phyloP scores from a whole-genome alignment of 192 early-diverging fungal species.

The Phlyctochytrium arcticum region DNA sequence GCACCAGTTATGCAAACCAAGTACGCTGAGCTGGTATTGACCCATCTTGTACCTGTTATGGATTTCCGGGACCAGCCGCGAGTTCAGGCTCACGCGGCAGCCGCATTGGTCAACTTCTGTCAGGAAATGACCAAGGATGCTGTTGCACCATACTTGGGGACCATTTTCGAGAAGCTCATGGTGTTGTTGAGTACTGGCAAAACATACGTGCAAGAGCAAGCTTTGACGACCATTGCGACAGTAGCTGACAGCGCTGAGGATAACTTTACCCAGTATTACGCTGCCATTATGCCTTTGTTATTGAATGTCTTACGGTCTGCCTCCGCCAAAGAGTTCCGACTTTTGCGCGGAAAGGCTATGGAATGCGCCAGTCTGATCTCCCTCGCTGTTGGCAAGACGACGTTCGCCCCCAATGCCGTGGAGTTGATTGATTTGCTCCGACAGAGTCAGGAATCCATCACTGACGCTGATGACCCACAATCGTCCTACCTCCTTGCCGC shows the following conservation, averaged over 20 bases:
- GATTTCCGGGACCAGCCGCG: constrained; percentile 72
- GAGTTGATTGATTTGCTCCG: constrained; percentile 79
- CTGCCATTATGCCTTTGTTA: constrained; percentile 92
- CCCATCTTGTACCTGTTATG: constrained; percentile 82
- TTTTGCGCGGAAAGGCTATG: constrained; percentile 93
- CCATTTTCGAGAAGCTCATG: constrained; percentile 82
- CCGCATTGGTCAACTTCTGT: constrained; percentile 97
- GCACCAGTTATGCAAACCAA: constrained; percentile 47
- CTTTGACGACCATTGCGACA: constrained; percentile 95
- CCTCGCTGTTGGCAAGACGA: constrained; percentile 87
- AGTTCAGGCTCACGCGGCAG: constrained; percentile 93
- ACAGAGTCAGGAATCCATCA: constrained; percentile 68
- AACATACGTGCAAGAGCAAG: constrained; percentile 98
- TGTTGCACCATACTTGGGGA: constrained; percentile 85
- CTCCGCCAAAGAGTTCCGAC: constrained; percentile 77
- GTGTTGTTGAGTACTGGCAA: constrained; percentile 76
- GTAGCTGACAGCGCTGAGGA: constrained; percentile 94
- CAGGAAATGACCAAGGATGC: constrained; percentile 80
- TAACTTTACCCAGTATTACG: constrained; percentile 88
- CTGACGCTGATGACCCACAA: constrained; percentile 92
- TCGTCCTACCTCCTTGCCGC: constrained; percentile 87
- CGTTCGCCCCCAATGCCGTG: constrained; percentile 73
- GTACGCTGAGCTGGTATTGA: constrained; percentile 44
- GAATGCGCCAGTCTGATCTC: constrained; percentile 97
- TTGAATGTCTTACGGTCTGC: constrained; percentile 84